Base-by-base conservation (phyloP, 306 rosid genomes). In the Trifolium fragiferum region DNA sequence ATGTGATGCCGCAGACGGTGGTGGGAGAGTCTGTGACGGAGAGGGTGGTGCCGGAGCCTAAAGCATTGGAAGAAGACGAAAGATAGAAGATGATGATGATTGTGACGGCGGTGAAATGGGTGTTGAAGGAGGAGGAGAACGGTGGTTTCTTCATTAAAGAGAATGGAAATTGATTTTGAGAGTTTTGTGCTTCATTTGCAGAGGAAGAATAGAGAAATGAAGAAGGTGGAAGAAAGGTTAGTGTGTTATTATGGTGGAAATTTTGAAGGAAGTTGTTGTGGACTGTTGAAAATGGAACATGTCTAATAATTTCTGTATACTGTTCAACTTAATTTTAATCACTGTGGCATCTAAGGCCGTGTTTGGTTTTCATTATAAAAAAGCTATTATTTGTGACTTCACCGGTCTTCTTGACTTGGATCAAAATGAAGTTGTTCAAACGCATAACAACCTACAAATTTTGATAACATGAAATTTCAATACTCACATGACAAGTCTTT, bases 41-140 rank as follows among this genome's bases (percentile, higher is more conserved):
- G 13, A 93, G 81, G 47, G 98, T 89, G 38, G 85, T 76, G 51
- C 92, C 97, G 76, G 96, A 89, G 80, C 97, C 96, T 38, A 90
- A 78, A 44, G 90, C 90, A 78, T 74, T 53, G 27, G 80, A 74
- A 1, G 62, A 61, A 20, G 89, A 78, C 11, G 58, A 3, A 9
- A 58, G 1, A 33, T 10, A 9, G 78, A 84, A 37, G 33, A 71
- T 43, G 66, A 23, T 11, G 30, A 40, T 11, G 70, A 59, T 30
- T 60, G 8, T 7, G 70, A 68, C 0, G 76, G 57, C 8, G 76
- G 59, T 6, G 68, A 79, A 33, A 55, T 10, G 10, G 74, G 59
- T 1, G 25, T 8, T 63, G 67, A 20, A 43, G 84, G 73, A 25
- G 59, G 83, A 27, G 71, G 83, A 21, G 60, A 66, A 61, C 49